Evolutionary conservation across 2,329 filamentous ascomycete species (phyloP).

Genomic region (Fusarium luffae): DNA sequence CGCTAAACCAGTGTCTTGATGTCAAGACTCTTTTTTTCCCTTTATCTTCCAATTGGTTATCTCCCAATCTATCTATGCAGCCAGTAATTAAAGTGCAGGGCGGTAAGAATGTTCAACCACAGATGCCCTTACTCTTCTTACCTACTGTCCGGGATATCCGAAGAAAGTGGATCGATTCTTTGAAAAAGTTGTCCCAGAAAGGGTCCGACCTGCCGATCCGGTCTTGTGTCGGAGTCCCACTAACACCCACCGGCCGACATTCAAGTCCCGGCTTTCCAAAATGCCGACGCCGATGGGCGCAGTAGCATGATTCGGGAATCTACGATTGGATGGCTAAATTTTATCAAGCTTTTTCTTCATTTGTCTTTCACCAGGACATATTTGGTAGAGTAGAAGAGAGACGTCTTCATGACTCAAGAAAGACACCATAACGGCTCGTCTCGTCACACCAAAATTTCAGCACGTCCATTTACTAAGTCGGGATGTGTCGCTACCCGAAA

Average conservation of each 20-base stretch:
- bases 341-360: background rate
- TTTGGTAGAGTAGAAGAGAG: background rate
- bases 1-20: conserved; percentile 21
- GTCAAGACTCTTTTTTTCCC: conserved; percentile 14
- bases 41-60: conserved; percentile 10
- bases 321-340: conserved; percentile 1
- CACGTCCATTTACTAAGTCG: background rate
- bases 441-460: conserved; percentile 7
- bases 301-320: conserved; percentile 3
- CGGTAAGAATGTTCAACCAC: conserved; percentile 6
- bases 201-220: conserved; percentile 31
- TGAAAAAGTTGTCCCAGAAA: conserved; percentile 10
- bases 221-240: conserved; percentile 30
- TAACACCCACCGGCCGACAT: conserved; percentile 22
- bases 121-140: background rate
- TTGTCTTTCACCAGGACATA: background rate
- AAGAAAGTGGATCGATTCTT: conserved; percentile 32
- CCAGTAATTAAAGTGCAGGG: background rate
- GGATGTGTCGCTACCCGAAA: conserved; percentile 27
- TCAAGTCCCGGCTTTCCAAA: conserved; percentile 10
- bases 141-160: conserved; percentile 30
- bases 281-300: conserved; percentile 18
- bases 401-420: conserved; percentile 13
- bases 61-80: background rate
- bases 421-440: background rate